A percentile compares a stretch with the other conserved stretches of the same genome.
Evolutionary conservation across 768 basidiomycete species (phyloP).

Genomic region (Paxillus ammoniavirescens): DNA sequence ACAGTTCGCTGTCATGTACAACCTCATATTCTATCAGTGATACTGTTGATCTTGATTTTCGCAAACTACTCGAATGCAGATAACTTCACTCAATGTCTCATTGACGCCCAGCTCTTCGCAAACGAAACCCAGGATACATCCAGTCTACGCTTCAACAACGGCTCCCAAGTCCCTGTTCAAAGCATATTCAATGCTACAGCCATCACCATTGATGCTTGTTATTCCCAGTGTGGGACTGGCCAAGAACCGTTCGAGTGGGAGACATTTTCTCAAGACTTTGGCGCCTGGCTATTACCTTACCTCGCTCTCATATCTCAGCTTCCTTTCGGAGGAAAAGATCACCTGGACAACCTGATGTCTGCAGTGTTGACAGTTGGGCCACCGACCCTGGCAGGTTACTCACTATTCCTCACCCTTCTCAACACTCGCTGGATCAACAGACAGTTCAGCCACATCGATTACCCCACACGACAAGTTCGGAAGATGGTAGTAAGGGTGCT

Average conservation of each 20-base stretch:
- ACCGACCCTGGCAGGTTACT: slow-evolving; percentile 45
- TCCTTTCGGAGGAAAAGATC: slow-evolving; percentile 43
- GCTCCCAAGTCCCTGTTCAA: neutral
- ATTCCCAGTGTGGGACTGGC: slow-evolving; percentile 5
- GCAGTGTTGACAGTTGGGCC: slow-evolving; percentile 44
- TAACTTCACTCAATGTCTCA: slow-evolving; percentile 14
- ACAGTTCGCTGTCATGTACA: no score
- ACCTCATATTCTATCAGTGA: no score
- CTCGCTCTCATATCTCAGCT: slow-evolving; percentile 48
- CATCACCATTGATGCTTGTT: slow-evolving; percentile 9
- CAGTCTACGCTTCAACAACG: slow-evolving; percentile 3
- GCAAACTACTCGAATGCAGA: neutral
- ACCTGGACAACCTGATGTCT: slow-evolving; percentile 41
- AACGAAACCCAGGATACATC: neutral
- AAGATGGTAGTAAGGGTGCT: slow-evolving; percentile 32
- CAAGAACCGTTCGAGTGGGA: slow-evolving; percentile 22
- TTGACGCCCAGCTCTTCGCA: slow-evolving; percentile 5
- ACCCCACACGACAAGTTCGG: slow-evolving; percentile 13
- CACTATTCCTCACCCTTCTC: slow-evolving; percentile 41
- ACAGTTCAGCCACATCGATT: slow-evolving; percentile 28
- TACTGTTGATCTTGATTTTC: neutral
- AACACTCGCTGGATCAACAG: slow-evolving; percentile 42
- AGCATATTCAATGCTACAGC: slow-evolving; percentile 4
- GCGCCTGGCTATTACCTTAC: slow-evolving; percentile 48
- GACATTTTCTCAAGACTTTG: slow-evolving; percentile 34